Conservation (phyloP, 2,329 filamentous ascomycete species). For the Dothistroma pini region DNA sequence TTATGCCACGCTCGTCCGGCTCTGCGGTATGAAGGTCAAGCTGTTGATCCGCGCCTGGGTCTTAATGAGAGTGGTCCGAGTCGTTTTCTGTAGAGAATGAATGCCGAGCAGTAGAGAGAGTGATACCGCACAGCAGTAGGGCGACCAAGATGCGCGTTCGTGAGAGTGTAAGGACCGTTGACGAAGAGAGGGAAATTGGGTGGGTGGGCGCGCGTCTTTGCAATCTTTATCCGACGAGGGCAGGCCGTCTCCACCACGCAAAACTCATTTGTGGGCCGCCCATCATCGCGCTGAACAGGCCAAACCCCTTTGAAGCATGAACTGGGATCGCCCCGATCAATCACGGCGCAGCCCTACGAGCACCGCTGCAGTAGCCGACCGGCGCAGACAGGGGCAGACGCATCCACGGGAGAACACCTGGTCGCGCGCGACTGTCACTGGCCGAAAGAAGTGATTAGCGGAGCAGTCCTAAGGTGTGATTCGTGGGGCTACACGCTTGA, state of each 20-base stretch:
- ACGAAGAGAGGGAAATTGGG: conserved; percentile 11
- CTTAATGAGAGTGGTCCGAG: conserved; percentile 27
- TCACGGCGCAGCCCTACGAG: conserved; percentile 13
- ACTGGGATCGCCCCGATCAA: conserved; percentile 15
- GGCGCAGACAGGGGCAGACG: conserved; percentile 5
- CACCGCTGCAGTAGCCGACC: conserved; percentile 11
- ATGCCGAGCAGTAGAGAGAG: conserved; percentile 28
- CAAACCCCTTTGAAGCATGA: conserved; percentile 18
- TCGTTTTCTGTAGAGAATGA: conserved; percentile 23
- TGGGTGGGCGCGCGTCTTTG: conserved; percentile 24
- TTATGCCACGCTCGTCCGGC: neutral
- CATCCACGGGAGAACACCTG: conserved; percentile 4
- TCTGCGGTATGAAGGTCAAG: neutral
- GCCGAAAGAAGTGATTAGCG: neutral
- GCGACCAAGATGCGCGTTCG: conserved; percentile 30
- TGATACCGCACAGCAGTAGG: conserved; percentile 36
- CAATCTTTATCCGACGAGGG: conserved; percentile 36
- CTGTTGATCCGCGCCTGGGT: conserved; percentile 8
- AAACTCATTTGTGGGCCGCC: conserved; percentile 7
- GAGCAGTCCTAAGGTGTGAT: neutral
- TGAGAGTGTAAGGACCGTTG: conserved; percentile 26
- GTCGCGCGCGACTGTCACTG: conserved; percentile 13
- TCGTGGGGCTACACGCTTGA: conserved; percentile 4
- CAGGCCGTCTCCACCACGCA: conserved; percentile 9
- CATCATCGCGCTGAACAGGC: conserved; percentile 14